phyloP scores from a whole-genome alignment of 768 basidiomycete species.

The Daedalea quercina region DNA sequence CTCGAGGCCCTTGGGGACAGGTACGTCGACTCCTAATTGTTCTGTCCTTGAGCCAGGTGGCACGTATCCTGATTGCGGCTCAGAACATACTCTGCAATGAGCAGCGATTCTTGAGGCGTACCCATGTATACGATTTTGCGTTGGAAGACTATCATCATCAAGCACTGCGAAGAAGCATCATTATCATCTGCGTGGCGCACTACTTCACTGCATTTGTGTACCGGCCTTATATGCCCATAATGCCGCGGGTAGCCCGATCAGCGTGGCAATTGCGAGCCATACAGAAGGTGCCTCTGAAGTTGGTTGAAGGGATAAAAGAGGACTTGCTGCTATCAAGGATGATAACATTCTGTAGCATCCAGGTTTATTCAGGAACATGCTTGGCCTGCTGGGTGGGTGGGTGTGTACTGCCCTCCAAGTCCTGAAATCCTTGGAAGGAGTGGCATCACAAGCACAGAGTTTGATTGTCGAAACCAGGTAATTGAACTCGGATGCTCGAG shows the following conservation, averaged over 20 bases:
- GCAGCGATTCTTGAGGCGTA: not conserved
- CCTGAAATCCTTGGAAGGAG: too few relatives aligned
- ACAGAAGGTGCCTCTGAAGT: slow-evolving; percentile 24
- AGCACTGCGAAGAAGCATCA: slow-evolving; percentile 26
- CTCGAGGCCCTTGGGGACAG: slow-evolving; percentile 18
- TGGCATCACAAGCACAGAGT: too few relatives aligned
- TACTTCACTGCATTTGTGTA: not conserved
- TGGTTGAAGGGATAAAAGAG: not conserved
- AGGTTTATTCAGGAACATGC: too few relatives aligned
- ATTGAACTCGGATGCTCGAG: too few relatives aligned
- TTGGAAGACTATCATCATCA: slow-evolving; percentile 42
- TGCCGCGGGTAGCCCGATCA: slow-evolving; percentile 30
- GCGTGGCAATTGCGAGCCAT: slow-evolving; percentile 21
- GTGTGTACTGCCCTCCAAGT: too few relatives aligned
- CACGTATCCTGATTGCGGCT: slow-evolving; percentile 25
- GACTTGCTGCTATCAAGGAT: too few relatives aligned
- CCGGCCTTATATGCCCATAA: slow-evolving; percentile 39
- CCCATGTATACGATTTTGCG: slow-evolving; percentile 47
- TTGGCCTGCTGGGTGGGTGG: too few relatives aligned
- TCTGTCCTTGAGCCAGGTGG: slow-evolving; percentile 36
- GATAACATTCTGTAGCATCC: too few relatives aligned
- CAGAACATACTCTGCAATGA: not conserved
- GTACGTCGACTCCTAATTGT: slow-evolving; percentile 18
- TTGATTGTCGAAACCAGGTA: too few relatives aligned
- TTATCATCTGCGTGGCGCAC: not conserved